Conservation (phyloP, 306 rosid species). For the Citrullus mucosospermus region DNA sequence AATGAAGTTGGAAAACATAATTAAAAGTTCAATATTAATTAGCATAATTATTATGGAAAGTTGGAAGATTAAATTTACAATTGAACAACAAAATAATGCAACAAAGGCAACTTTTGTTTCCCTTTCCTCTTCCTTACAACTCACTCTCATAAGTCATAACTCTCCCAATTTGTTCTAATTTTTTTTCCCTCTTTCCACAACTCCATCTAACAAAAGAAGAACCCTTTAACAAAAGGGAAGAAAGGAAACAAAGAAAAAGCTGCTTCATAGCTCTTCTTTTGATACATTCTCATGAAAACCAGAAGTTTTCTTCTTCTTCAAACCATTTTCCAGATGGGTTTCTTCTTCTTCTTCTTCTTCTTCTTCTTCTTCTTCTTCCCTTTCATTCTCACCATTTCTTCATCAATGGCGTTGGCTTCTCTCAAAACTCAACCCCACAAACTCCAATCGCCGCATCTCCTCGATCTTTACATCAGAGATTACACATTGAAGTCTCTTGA, state of each 20-base stretch:
- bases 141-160: not conserved
- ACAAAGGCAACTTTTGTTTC: not conserved
- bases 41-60: not conserved
- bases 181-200: not conserved
- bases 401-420: slow-evolving; percentile 15
- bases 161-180: not conserved
- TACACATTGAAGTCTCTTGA: slow-evolving; percentile 50
- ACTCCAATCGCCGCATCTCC: slow-evolving; percentile 51
- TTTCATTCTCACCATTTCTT: slow-evolving; percentile 16
- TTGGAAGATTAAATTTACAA: not conserved
- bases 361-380: not conserved
- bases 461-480: slow-evolving; percentile 78
- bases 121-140: not conserved
- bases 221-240: not conserved
- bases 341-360: not conserved
- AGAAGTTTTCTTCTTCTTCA: not conserved
- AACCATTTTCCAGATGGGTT: not conserved
- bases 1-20: not conserved
- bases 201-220: not conserved
- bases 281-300: not conserved
- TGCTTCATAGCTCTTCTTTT: slow-evolving; percentile 2
- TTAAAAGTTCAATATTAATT: not conserved
- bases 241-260: not conserved
- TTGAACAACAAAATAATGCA: not conserved
- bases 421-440: slow-evolving; percentile 20